These are phyloP conservation scores for Solanum arcanum DNA, from an alignment of 257 asterid species.

Conservation along the genomic window DNA sequence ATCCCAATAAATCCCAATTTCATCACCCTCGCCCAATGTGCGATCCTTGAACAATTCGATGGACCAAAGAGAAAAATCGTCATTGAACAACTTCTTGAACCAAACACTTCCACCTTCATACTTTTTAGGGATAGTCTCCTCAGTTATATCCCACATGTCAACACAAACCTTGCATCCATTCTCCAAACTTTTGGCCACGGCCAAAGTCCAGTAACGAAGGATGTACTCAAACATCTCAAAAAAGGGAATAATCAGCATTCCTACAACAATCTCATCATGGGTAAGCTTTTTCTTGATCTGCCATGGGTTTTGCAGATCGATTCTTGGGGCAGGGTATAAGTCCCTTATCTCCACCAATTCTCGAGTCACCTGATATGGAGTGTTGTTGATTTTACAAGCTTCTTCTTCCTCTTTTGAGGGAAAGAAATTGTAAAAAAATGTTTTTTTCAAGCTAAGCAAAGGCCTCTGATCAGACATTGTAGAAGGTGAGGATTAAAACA, in stretches of 20 bases:
- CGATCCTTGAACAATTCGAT: no score
- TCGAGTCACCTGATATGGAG: background rate
- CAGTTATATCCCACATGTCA: no score
- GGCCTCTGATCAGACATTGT: background rate
- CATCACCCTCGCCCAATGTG: no score
- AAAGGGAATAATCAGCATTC: background rate
- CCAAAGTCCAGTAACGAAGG: background rate
- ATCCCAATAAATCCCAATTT: no score
- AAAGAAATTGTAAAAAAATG: slow-evolving; percentile 22
- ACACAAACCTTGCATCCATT: no score
- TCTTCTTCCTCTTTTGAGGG: slow-evolving; percentile 6
- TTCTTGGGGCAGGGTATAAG: slow-evolving; percentile 6
- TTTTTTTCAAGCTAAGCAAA: slow-evolving; percentile 9
- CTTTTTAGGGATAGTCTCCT: no score
- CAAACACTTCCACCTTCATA: no score
- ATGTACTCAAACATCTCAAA: slow-evolving; percentile 20
- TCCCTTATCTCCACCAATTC: background rate
- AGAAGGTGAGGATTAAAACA: background rate
- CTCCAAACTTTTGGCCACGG: slow-evolving; percentile 19
- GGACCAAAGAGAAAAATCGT: no score
- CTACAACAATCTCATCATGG: background rate
- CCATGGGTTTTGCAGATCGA: slow-evolving; percentile 32
- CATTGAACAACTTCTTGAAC: no score
- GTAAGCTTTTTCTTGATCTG: slow-evolving; percentile 17
- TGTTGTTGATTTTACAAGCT: background rate